Evolutionary conservation across 73 alveolate species (phyloP).

Genomic region (Blepharisma japonicum): DNA sequence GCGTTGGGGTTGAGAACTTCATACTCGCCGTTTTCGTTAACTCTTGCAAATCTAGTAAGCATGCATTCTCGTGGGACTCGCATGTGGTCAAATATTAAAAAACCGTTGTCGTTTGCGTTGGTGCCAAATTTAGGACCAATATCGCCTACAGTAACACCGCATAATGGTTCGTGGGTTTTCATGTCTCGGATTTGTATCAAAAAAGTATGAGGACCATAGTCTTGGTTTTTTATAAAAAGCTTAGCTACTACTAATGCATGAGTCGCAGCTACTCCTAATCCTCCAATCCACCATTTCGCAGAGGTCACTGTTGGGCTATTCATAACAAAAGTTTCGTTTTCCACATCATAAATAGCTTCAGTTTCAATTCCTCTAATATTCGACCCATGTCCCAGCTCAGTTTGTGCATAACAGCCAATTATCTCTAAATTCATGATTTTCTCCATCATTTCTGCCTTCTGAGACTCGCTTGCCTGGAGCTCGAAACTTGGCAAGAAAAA

Average conservation of each 20-base stretch:
- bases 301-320: slow-evolving; percentile 64
- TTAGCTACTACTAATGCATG: slow-evolving; percentile 70
- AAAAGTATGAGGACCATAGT: slow-evolving; percentile 77
- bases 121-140: slow-evolving; percentile 92
- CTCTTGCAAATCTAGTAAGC: slow-evolving; percentile 78
- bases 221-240: slow-evolving; percentile 59
- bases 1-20: slow-evolving; percentile 41
- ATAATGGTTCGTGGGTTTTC: slow-evolving; percentile 63
- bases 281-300: slow-evolving; percentile 80
- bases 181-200: slow-evolving; percentile 78
- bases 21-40: slow-evolving; percentile 58
- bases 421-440: slow-evolving; percentile 39
- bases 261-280: slow-evolving; percentile 60
- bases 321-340: slow-evolving; percentile 56
- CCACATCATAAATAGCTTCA: slow-evolving; percentile 68
- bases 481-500: slow-evolving; percentile 17
- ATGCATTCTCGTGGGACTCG: slow-evolving; percentile 80
- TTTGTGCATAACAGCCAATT: slow-evolving; percentile 74
- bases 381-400: slow-evolving; percentile 90
- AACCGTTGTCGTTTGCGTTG: slow-evolving; percentile 88
- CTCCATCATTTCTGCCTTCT: slow-evolving; percentile 50
- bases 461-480: slow-evolving; percentile 52
- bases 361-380: slow-evolving; percentile 74
- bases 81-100: slow-evolving; percentile 60
- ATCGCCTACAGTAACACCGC: slow-evolving; percentile 86